Percentiles rank a stretch among this genome's conserved stretches.
phyloP scores from a whole-genome alignment of 73 alveolate genomes.

The Loxodes magnus region DNA sequence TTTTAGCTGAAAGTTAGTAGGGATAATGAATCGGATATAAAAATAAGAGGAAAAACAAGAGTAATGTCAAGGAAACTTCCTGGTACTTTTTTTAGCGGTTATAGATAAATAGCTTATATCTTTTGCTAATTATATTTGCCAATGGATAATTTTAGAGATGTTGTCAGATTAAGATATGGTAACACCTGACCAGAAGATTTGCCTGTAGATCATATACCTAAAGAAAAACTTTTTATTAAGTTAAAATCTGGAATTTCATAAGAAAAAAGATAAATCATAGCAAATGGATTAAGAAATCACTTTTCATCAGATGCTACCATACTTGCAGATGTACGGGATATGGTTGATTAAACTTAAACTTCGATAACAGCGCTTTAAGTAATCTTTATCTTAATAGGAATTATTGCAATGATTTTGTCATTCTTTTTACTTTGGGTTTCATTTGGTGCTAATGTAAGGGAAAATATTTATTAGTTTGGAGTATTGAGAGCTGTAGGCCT shows the following conservation, averaged over 20 bases:
- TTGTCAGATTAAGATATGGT: neutral
- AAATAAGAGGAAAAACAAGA: slow-evolving; percentile 24
- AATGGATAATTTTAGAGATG: neutral
- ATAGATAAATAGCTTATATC: slow-evolving; percentile 33
- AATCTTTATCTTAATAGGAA: slow-evolving; percentile 70
- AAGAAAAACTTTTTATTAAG: slow-evolving; percentile 27
- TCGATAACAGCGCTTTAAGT: slow-evolving; percentile 52
- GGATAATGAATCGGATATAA: slow-evolving; percentile 5
- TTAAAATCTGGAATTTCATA: slow-evolving; percentile 16
- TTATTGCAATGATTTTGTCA: slow-evolving; percentile 69
- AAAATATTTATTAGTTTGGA: slow-evolving; percentile 91
- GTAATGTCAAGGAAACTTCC: slow-evolving; percentile 49
- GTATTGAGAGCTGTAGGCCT: slow-evolving; percentile 90
- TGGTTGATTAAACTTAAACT: slow-evolving; percentile 48
- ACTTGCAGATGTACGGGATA: slow-evolving; percentile 41
- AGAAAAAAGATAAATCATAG: slow-evolving; percentile 37
- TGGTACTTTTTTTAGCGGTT: slow-evolving; percentile 42
- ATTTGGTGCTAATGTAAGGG: slow-evolving; percentile 83
- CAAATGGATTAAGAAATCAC: slow-evolving; percentile 66
- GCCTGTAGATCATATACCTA: slow-evolving; percentile 27
- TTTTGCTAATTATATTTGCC: neutral
- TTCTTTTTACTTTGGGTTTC: slow-evolving; percentile 84
- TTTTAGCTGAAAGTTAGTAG: slow-evolving; percentile 6
- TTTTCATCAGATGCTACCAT: slow-evolving; percentile 54
- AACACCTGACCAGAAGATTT: neutral